These are phyloP conservation scores for Magnaporthiopsis rhizophila DNA, from an alignment of 2,329 filamentous ascomycete species.

Conservation along the genomic window DNA sequence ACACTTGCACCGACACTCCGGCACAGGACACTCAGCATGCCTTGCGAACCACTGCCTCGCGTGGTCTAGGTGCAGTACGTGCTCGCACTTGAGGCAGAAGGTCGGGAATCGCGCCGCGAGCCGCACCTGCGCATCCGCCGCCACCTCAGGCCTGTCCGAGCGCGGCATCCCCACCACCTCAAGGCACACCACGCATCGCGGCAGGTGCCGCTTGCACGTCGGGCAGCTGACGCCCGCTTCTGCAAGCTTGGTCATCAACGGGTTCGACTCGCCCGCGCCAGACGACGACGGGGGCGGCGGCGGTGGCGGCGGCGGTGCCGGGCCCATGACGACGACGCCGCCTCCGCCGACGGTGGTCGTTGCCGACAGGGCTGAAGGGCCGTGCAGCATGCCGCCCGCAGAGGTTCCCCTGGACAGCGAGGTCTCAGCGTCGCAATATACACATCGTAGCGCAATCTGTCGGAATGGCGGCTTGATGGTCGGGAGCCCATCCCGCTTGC, in stretches of 20 bases:
- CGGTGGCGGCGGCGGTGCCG: constrained; percentile 9
- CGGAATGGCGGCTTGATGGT: constrained; percentile 56
- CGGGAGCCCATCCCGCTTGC: constrained; percentile 55
- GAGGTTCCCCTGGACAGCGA: constrained; percentile 34
- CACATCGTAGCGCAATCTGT: constrained; percentile 68
- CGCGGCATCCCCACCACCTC: constrained; percentile 58
- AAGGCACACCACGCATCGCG: constrained; percentile 60
- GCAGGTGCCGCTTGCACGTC: constrained; percentile 58
- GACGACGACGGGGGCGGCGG: constrained; percentile 12
- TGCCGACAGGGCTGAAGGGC: background rate
- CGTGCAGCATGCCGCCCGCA: constrained; percentile 7
- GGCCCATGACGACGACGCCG: constrained; percentile 12
- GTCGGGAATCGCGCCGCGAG: constrained; percentile 55
- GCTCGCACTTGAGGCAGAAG: constrained; percentile 61
- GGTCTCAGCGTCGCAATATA: constrained; percentile 62
- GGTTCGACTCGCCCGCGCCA: constrained; percentile 31
- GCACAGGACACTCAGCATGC: constrained; percentile 59
- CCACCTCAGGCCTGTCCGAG: constrained; percentile 47
- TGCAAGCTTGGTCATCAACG: constrained; percentile 47
- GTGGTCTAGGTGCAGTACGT: constrained; percentile 60
- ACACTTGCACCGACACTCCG: constrained; percentile 59
- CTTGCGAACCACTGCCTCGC: constrained; percentile 58
- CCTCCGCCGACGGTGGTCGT: constrained; percentile 1
- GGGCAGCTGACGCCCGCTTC: constrained; percentile 57
- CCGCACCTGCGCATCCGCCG: constrained; percentile 35